Evolutionary conservation across 768 basidiomycete species (phyloP), one percentile per base, ranked within the genome.

Genomic region (Suillus paluster): DNA sequence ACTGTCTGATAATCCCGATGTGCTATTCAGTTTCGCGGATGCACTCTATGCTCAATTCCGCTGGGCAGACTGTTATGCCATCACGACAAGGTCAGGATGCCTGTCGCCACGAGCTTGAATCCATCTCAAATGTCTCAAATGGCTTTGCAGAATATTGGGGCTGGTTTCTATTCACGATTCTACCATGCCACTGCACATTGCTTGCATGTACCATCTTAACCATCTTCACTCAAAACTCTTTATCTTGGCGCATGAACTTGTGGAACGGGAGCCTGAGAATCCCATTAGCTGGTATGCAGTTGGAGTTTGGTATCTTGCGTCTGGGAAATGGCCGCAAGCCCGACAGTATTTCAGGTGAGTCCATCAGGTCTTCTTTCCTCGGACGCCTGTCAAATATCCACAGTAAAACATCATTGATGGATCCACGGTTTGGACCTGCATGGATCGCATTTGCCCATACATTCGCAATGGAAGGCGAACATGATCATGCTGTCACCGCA

Each of bases 371-470:
- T 30, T 59, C 42, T 21, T 44, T 44, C 17, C 41, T 57, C 58
- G 33, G 42, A 45, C 23, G 5, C 23, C 48, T 41, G 59, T 59
- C 68, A 54, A 72, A 33, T 57, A 17, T 34, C 45, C 11, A 19
- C 63, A 97, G 96, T 70, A 99, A 99, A 84, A 94, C 96, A 0
- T 95, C 94, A 4, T 77, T 99, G 15, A 95, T 99, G 89, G 97
- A 99, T 71, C 93, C 96, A 21, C 86, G 97, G 5, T 97, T 97
- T 74, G 94, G 88, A 0, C 95, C 97, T 11, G 94, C 97, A 0
- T 99, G 97, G 97, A 86, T 98, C 56, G 94, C 95, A 3, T 99
- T 99, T 72, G 97, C 92, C 11, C 97, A 99, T 75, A 95, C 95
- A 0, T 99, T 97, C 78, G 94, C 97, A 2, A 80, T 93, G 66